phyloP scores from a whole-genome alignment of 352 stramenopile species.

The Halophytophthora batemanensis region DNA sequence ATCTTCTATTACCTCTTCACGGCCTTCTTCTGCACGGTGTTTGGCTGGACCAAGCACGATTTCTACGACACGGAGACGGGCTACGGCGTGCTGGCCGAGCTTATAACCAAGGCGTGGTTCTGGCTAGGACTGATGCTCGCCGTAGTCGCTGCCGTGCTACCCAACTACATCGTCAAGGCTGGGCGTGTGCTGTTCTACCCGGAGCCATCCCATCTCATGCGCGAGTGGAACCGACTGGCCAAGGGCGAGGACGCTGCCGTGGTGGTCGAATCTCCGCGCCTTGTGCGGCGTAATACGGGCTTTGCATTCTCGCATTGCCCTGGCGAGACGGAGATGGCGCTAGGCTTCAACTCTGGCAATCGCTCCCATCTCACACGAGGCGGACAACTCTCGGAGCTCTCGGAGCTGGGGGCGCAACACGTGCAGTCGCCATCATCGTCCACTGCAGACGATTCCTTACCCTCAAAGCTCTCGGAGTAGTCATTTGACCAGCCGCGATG shows the following conservation, averaged over 20 bases:
- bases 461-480: slow-evolving; percentile 37
- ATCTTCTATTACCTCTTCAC: slow-evolving; percentile 88
- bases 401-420: slow-evolving; percentile 19
- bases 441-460: slow-evolving; percentile 53
- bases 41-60: slow-evolving; percentile 69
- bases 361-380: slow-evolving; percentile 8
- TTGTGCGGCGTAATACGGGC: slow-evolving; percentile 82
- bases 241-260: slow-evolving; percentile 65
- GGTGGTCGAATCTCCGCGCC: slow-evolving; percentile 58
- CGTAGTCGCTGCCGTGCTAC: slow-evolving; percentile 56
- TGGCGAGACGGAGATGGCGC: slow-evolving; percentile 71
- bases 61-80: slow-evolving; percentile 79
- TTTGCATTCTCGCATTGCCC: slow-evolving; percentile 86
- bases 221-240: slow-evolving; percentile 86
- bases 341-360: slow-evolving; percentile 31
- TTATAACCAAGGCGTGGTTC: slow-evolving; percentile 75
- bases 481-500: background rate
- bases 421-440: slow-evolving; percentile 47
- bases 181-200: slow-evolving; percentile 86
- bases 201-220: slow-evolving; percentile 87
- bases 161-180: slow-evolving; percentile 87
- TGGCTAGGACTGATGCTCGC: slow-evolving; percentile 75
- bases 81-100: slow-evolving; percentile 62
- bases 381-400: slow-evolving; percentile 30
- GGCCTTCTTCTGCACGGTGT: slow-evolving; percentile 78